These are phyloP conservation scores for Chalciporus piperatus DNA, from an alignment of 768 basidiomycete species.

Conservation along the genomic window DNA sequence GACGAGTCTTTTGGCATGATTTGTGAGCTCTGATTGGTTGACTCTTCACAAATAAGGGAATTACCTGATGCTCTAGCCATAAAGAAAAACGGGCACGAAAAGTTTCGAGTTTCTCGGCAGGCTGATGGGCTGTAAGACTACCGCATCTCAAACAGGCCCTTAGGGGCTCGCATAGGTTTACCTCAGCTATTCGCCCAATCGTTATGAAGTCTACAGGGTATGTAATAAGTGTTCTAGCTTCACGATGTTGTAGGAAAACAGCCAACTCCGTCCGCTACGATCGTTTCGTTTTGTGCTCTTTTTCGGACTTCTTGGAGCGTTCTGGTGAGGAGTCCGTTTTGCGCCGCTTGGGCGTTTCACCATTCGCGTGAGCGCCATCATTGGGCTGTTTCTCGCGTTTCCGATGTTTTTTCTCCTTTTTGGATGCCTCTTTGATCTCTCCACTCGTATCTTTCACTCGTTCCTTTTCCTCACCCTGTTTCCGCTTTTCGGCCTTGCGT, in stretches of 20 bases:
- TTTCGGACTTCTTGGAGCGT: slow-evolving; percentile 7
- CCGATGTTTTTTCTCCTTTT: slow-evolving; percentile 25
- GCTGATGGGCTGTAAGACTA: no score
- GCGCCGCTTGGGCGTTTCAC: not conserved
- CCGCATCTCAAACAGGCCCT: no score
- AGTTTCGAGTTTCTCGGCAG: no score
- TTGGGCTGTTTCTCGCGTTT: slow-evolving; percentile 12
- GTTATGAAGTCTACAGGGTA: not conserved
- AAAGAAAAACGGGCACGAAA: no score
- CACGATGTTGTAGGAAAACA: not conserved
- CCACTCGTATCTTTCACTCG: slow-evolving; percentile 7
- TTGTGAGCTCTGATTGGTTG: no score
- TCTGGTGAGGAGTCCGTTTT: not conserved
- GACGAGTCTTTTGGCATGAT: no score
- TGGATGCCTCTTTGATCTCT: slow-evolving; percentile 20
- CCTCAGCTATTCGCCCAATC: no score
- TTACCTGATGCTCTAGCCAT: no score
- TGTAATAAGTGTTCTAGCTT: not conserved
- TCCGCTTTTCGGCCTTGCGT: slow-evolving; percentile 26
- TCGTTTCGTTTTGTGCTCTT: slow-evolving; percentile 1
- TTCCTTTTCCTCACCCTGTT: slow-evolving; percentile 15
- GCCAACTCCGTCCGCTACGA: not conserved
- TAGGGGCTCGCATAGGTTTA: no score
- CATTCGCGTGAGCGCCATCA: not conserved
- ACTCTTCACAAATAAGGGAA: no score